These are phyloP conservation scores for Arctostaphylos glauca DNA, from an alignment of 148 eudicot genomes.

Conservation along the genomic window DNA sequence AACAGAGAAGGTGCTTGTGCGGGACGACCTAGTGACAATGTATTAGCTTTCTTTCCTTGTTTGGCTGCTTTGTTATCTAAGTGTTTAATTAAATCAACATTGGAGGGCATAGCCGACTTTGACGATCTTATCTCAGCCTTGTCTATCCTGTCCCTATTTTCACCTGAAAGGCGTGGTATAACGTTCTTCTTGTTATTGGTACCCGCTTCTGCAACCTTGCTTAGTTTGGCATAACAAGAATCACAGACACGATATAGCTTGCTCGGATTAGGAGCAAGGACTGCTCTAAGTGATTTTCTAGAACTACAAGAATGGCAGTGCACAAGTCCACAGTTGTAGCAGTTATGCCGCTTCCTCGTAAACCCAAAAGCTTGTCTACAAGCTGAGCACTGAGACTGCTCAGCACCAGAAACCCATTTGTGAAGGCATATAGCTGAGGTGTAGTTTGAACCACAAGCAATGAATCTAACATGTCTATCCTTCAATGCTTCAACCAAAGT, in stretches of 20 bases:
- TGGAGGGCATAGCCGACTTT: conserved; percentile 59
- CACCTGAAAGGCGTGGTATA: conserved; percentile 86
- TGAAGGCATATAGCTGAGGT: conserved; percentile 90
- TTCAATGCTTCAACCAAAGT: conserved; percentile 77
- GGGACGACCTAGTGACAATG: conserved; percentile 58
- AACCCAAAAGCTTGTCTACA: conserved; percentile 95
- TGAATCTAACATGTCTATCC: conserved; percentile 81
- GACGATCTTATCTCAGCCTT: conserved; percentile 67
- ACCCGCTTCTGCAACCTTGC: conserved; percentile 71
- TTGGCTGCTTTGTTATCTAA: conserved; percentile 85
- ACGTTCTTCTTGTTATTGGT: conserved; percentile 49
- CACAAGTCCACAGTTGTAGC: conserved; percentile 97
- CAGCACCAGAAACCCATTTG: conserved; percentile 98
- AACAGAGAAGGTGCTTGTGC: conserved; percentile 63
- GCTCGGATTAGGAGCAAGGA: conserved; percentile 80
- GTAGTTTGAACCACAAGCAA: conserved; percentile 86
- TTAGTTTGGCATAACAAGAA: conserved; percentile 72
- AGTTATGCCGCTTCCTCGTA: conserved; percentile 93
- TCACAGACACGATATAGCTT: conserved; percentile 97
- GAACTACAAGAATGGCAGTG: conserved; percentile 96
- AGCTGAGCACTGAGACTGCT: conserved; percentile 93
- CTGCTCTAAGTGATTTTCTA: conserved; percentile 77
- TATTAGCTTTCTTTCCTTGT: conserved; percentile 82
- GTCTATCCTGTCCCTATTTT: conserved; percentile 85
- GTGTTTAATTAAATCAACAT: conserved; percentile 75